Conservation (phyloP, 768 basidiomycete species). For the Asterophora parasitica region DNA sequence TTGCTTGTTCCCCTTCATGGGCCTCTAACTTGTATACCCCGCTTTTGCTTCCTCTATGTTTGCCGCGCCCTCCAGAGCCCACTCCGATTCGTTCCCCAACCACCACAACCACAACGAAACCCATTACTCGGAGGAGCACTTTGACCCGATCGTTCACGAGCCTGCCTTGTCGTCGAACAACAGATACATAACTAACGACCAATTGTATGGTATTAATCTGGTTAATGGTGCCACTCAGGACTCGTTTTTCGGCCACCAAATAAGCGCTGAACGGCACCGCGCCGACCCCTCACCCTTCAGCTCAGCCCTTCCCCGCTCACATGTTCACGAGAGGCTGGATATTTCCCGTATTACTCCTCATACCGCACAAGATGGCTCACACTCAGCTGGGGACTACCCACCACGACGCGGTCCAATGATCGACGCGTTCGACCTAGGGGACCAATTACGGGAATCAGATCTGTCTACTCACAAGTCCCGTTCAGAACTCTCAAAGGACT, state of each 20-base stretch:
- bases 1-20: not conserved
- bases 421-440: constrained; percentile 5
- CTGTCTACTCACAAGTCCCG: not conserved
- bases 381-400: not conserved
- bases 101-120: constrained; percentile 1
- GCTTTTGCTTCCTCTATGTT: constrained; percentile 5
- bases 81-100: constrained; percentile 1
- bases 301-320: constrained; percentile 3
- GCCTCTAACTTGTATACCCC: not conserved
- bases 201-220: constrained; percentile 2
- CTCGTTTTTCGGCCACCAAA: constrained; percentile 4
- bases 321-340: constrained; percentile 3
- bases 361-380: not conserved
- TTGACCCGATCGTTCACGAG: not conserved
- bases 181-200: not conserved
- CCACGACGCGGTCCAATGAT: constrained; percentile 6
- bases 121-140: constrained; percentile 3
- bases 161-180: not conserved
- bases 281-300: not conserved
- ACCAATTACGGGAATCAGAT: not conserved
- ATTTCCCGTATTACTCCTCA: not conserved
- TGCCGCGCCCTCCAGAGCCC: constrained; percentile 5
- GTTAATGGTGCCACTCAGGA: constrained; percentile 4
- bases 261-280: constrained; percentile 6
- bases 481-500: constrained; percentile 1